Evolutionary conservation across 2,329 filamentous ascomycete genomes (phyloP), one percentile per base, ranked within the genome.

Genomic region (Penicillium hordei): DNA sequence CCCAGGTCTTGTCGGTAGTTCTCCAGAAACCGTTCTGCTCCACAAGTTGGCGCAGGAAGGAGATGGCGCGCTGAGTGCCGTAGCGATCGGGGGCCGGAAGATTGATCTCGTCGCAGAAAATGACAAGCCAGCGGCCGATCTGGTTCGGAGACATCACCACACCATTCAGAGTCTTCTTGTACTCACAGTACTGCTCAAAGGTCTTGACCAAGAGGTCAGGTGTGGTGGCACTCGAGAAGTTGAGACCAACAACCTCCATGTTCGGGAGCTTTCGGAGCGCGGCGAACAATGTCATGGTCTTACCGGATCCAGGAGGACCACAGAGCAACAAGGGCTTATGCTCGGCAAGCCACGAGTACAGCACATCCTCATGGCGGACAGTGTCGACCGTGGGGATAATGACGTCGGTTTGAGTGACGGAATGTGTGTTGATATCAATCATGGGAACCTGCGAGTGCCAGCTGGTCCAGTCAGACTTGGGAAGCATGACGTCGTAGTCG

Each of bases 21-120:
- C 93, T 86, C 95, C 95, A 99, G 84, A 99, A 99, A 31, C 94
- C 94, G 67, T 97, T 97, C 72, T 99, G 94, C 75, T 99, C 94
- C 48, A 99, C 93, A 61, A 99, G 86, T 74, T 99, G 94, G 67
- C 95, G 88, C 65, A 99, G 77, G 84, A 99, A 99, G 6, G 94
- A 95, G 64, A 99, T 99, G 34, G 94, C 94, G 61, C 94, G 88
- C 75, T 99, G 94, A 1, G 95, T 99, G 55, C 93, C 93, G 73
- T 99, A 99, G 69, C 92, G 93, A 78, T 99, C 94, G 4, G 94
- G 94, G 5, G 94, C 93, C 7, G 94, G 94, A 81, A 99, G 83
- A 76, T 99, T 99, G 79, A 99, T 99, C 75, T 99, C 94, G 73
- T 99, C 94, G 69, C 94, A 99, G 83, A 99, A 99, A 61, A 99